phyloP scores from a whole-genome alignment of 148 eudicot species.

The Limonium bicolor region DNA sequence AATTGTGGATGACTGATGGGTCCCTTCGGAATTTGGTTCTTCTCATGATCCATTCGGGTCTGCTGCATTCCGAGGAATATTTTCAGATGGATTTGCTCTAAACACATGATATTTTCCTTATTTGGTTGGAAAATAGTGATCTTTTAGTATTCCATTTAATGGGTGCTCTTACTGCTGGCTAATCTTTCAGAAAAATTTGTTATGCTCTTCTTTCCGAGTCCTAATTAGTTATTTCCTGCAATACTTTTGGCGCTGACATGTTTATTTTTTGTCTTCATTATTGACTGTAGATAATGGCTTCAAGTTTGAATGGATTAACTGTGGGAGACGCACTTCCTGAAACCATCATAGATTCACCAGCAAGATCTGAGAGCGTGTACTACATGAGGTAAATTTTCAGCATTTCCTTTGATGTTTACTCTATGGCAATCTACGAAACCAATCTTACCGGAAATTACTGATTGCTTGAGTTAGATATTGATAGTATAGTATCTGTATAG shows the following conservation, averaged over 20 bases:
- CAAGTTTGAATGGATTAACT: constrained; percentile 85
- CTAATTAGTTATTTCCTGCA: neutral
- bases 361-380: constrained; percentile 58
- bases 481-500: too few relatives aligned
- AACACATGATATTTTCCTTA: too few relatives aligned
- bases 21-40: neutral
- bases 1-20: neutral
- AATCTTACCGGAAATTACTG: too few relatives aligned
- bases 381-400: constrained; percentile 56
- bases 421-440: too few relatives aligned
- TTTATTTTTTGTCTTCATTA: neutral
- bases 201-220: neutral
- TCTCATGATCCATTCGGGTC: too few relatives aligned
- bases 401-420: too few relatives aligned
- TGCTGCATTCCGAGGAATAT: too few relatives aligned
- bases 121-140: too few relatives aligned
- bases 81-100: too few relatives aligned
- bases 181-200: neutral
- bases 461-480: too few relatives aligned
- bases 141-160: too few relatives aligned
- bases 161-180: too few relatives aligned
- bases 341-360: constrained; percentile 69
- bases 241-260: neutral
- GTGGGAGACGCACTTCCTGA: constrained; percentile 77
- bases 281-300: constrained; percentile 77